A percentile compares a stretch with the other conserved stretches of the same genome.
Conservation (phyloP, 2,329 filamentous ascomycete genomes). For the Ophiostoma triangulosporum region DNA sequence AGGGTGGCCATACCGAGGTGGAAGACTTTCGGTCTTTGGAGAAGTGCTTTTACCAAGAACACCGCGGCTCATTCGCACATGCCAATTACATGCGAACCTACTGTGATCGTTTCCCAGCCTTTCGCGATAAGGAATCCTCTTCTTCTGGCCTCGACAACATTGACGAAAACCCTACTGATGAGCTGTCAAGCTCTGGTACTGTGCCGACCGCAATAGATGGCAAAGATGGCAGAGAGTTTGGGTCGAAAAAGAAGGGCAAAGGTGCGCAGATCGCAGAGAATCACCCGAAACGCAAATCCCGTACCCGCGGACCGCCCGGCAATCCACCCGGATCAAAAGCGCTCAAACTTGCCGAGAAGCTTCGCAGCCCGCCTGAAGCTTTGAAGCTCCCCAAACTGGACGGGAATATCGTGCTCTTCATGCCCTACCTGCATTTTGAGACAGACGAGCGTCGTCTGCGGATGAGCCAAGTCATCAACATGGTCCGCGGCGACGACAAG, state of each 20-base stretch:
- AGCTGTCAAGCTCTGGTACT: conserved; percentile 16
- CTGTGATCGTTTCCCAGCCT: conserved; percentile 34
- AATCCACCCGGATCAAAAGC: conserved; percentile 24
- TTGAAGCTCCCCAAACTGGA: conserved; percentile 19
- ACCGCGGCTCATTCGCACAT: conserved; percentile 43
- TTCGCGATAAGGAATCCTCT: conserved; percentile 14
- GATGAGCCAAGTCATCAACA: conserved; percentile 40
- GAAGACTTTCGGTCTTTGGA: conserved; percentile 50
- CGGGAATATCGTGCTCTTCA: conserved; percentile 26
- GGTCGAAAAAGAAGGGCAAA: conserved; percentile 23
- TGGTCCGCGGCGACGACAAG: conserved; percentile 20
- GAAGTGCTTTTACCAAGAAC: conserved; percentile 47
- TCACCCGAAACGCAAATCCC: conserved; percentile 21
- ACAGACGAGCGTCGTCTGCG: conserved; percentile 38
- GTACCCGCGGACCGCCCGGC: conserved; percentile 23
- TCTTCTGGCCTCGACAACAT: conserved; percentile 17
- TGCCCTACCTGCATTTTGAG: conserved; percentile 55
- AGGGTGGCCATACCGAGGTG: conserved; percentile 47
- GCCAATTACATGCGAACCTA: conserved; percentile 49
- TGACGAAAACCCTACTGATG: conserved; percentile 16
- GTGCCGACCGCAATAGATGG: conserved; percentile 2
- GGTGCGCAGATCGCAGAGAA: conserved; percentile 23
- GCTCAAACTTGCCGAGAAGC: conserved; percentile 14
- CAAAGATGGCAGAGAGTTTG: conserved; percentile 8
- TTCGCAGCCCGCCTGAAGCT: conserved; percentile 18